phyloP scores from a whole-genome alignment of 345 rosid genomes.

The Sonneratia caseolaris region DNA sequence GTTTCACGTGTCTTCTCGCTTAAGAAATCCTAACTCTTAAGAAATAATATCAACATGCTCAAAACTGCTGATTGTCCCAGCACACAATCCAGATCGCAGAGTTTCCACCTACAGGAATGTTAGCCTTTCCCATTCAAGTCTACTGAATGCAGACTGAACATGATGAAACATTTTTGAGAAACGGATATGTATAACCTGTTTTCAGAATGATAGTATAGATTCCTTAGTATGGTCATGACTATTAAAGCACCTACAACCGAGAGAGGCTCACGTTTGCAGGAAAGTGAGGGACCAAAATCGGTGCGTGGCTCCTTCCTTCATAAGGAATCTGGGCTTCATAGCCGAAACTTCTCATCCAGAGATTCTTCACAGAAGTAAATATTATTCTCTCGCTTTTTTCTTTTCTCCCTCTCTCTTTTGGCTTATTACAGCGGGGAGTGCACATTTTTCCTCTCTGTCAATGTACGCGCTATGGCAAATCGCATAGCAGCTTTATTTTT shows the following conservation, averaged over 20 bases:
- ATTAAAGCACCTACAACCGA: too few relatives aligned
- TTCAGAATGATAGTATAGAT: too few relatives aligned
- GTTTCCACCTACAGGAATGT: not conserved
- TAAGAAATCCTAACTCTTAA: not conserved
- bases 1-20: not conserved
- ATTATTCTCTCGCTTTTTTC: not conserved
- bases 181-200: not conserved
- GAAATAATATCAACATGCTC: not conserved
- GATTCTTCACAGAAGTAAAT: constrained; percentile 5
- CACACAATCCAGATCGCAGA: not conserved
- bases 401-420: not conserved
- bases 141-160: not conserved
- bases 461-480: not conserved
- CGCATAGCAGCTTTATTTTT: not conserved
- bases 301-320: constrained; percentile 6
- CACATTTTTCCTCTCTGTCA: not conserved
- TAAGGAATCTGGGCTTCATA: not conserved
- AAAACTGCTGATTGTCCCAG: not conserved
- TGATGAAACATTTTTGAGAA: not conserved
- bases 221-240: too few relatives aligned
- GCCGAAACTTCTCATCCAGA: constrained; percentile 12
- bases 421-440: not conserved
- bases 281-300: constrained; percentile 16
- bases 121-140: not conserved
- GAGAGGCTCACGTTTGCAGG: too few relatives aligned